phyloP scores from a whole-genome alignment of 768 basidiomycete species.

The Pseudohyphozyma bogoriensis region DNA sequence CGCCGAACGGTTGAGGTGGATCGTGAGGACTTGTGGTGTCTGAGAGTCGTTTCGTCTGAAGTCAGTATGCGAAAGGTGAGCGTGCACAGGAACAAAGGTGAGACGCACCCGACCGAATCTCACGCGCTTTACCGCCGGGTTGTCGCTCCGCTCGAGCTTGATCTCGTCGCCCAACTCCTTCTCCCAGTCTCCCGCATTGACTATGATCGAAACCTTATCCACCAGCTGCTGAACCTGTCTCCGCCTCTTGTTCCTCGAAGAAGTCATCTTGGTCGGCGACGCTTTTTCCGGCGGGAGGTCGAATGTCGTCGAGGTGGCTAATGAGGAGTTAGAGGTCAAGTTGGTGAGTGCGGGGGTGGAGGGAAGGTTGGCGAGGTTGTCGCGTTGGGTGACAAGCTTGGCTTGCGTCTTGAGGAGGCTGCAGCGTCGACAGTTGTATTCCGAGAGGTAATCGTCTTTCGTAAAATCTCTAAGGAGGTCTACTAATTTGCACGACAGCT shows the following conservation, averaged over 20 bases:
- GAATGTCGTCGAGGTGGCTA: constrained; percentile 10
- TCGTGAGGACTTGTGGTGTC: constrained; percentile 74
- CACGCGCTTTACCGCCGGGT: constrained; percentile 77
- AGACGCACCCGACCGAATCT: constrained; percentile 73
- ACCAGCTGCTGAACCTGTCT: constrained; percentile 63
- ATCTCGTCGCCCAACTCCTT: constrained; percentile 66
- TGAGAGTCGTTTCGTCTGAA: constrained; percentile 33
- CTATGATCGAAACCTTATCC: constrained; percentile 49
- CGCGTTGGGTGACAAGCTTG: constrained; percentile 54
- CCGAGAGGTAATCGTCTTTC: constrained; percentile 64
- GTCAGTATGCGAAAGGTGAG: background rate
- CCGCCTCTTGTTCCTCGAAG: constrained; percentile 64
- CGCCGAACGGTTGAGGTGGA: constrained; percentile 80
- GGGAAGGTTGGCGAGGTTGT: constrained; percentile 46
- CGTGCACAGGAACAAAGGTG: background rate
- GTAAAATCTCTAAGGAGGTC: constrained; percentile 84
- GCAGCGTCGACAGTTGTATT: constrained; percentile 87
- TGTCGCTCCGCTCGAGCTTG: constrained; percentile 64
- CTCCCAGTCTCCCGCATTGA: constrained; percentile 68
- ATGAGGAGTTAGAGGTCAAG: background rate
- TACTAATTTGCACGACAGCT: constrained; percentile 64
- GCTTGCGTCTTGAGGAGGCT: constrained; percentile 67
- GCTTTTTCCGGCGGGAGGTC: constrained; percentile 26
- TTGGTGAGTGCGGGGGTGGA: constrained; percentile 22
- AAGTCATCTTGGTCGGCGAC: constrained; percentile 42